phyloP scores from a whole-genome alignment of 371 early-diverging fungal genomes.

The Phascolomyces articulosus region DNA sequence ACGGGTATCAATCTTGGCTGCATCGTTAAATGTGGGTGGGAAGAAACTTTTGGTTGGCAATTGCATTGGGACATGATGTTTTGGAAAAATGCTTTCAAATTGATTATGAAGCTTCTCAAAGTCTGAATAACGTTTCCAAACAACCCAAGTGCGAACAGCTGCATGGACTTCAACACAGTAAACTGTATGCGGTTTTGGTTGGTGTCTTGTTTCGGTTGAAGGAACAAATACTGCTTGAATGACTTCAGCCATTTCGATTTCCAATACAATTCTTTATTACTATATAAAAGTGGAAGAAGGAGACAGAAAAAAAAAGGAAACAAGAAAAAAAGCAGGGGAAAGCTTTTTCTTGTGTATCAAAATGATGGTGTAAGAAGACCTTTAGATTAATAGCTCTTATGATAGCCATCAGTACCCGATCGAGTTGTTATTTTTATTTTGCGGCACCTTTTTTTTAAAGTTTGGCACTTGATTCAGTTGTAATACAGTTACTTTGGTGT shows the following conservation, averaged over 20 bases:
- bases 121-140: slow-evolving; percentile 87
- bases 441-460: no score
- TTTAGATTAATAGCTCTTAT: no score
- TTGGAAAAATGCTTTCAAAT: slow-evolving; percentile 57
- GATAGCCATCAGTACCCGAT: no score
- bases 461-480: no score
- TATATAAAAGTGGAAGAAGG: not conserved
- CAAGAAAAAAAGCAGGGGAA: no score
- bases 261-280: no score
- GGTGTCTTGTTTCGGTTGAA: slow-evolving; percentile 55
- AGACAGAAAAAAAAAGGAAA: no score
- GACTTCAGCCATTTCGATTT: slow-evolving; percentile 44
- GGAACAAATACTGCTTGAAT: slow-evolving; percentile 72
- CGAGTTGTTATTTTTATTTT: no score
- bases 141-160: slow-evolving; percentile 81
- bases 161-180: slow-evolving; percentile 76
- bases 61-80: slow-evolving; percentile 52
- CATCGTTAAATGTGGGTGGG: slow-evolving; percentile 58
- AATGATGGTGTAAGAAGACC: no score
- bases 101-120: slow-evolving; percentile 68
- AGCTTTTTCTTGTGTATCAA: no score
- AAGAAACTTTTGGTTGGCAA: slow-evolving; percentile 73
- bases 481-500: not conserved
- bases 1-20: slow-evolving; percentile 74
- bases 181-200: slow-evolving; percentile 69